These are phyloP conservation scores for Russula vinacea DNA, from an alignment of 768 basidiomycete genomes.

Conservation along the genomic window DNA sequence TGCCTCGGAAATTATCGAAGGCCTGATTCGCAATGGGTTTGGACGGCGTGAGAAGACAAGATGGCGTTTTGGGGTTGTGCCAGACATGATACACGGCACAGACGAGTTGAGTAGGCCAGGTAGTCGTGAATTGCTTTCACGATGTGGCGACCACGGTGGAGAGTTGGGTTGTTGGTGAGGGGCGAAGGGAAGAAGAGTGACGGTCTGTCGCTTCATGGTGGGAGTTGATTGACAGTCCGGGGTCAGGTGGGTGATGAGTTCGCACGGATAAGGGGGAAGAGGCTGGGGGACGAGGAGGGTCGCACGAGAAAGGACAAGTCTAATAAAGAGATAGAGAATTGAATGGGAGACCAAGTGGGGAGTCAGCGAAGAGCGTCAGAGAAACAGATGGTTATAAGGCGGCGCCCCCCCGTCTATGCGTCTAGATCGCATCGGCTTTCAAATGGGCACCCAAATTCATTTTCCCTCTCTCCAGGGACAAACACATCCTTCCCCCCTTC, in stretches of 20 bases:
- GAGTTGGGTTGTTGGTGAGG: conserved; percentile 13
- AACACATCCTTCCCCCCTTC: not conserved
- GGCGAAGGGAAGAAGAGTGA: conserved; percentile 25
- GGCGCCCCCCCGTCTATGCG: not conserved
- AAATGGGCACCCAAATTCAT: not conserved
- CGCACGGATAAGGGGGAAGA: not conserved
- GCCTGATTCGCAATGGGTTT: conserved; percentile 17
- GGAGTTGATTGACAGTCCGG: not conserved
- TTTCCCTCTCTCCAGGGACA: conserved; percentile 5
- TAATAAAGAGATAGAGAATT: not conserved
- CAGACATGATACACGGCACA: conserved; percentile 9
- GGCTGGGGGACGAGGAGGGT: not conserved
- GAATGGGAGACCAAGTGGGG: conserved; percentile 2
- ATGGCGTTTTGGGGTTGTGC: not conserved
- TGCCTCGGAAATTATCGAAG: conserved; percentile 24
- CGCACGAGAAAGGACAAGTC: not conserved
- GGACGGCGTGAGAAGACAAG: conserved; percentile 7
- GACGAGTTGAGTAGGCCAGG: conserved; percentile 13
- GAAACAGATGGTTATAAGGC: conserved; percentile 4
- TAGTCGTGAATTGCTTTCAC: not conserved
- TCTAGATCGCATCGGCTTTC: conserved; percentile 9
- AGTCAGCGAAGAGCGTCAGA: no score
- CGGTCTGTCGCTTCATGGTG: conserved; percentile 19
- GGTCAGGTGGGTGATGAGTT: conserved; percentile 3
- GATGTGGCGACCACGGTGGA: not conserved